Evolutionary conservation across 257 asterid species (phyloP).

Genomic region (Petunia secreta): DNA sequence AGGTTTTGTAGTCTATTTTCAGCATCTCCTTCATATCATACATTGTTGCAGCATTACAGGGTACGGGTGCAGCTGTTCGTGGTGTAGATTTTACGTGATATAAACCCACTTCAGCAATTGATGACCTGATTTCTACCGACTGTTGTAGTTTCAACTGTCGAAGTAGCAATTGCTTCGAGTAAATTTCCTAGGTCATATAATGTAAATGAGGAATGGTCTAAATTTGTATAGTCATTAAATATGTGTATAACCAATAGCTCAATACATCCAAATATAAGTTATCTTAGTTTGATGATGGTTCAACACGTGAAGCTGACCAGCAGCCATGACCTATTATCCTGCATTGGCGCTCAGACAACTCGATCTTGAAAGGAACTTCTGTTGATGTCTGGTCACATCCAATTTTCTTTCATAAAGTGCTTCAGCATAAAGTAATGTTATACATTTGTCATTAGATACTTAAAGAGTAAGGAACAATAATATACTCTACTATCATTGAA

Average conservation of each 20-base stretch:
- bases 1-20: neutral
- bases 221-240: neutral
- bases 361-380: constrained; percentile 2
- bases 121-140: neutral
- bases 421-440: neutral
- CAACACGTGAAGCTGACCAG: neutral
- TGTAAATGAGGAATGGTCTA: neutral
- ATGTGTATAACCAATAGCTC: neutral
- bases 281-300: neutral
- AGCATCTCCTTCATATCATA: neutral
- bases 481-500: neutral
- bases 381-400: neutral
- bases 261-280: neutral
- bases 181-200: neutral
- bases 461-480: neutral
- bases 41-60: neutral
- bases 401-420: too few relatives aligned
- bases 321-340: neutral
- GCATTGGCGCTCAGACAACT: neutral
- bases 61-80: neutral
- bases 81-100: neutral
- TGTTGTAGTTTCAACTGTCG: neutral
- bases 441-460: neutral
- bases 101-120: neutral
- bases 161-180: neutral